Base-by-base conservation (phyloP, 345 rosid genomes). In the Brassica rapa region DNA sequence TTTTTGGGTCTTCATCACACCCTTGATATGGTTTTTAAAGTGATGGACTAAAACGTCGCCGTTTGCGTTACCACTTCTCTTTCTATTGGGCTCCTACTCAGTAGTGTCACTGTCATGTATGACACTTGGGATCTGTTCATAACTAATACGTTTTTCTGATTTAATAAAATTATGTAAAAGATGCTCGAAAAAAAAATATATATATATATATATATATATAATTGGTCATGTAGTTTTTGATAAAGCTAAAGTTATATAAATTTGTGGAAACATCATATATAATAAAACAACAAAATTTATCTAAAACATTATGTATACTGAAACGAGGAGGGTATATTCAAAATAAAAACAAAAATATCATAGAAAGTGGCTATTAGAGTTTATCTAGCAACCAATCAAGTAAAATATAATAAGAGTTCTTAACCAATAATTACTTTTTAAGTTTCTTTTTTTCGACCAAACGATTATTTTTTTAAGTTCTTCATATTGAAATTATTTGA, bases 41-140 rank as follows among this genome's bases (percentile, higher is more conserved):
- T 70, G 51, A 39, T 37, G 19, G 41, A 63, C 29, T 7, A 2
- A 72, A 72, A 72, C 73, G 82, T 4, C 39, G 39, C 1, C 82
- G 77, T 66, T 60, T 51, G 4, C 0, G 2, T 8, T 25, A 0
- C 43, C 33, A 51, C 6, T 64, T 51, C 3, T 8, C 7, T 32
- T 7, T 46, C 1, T 5, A 4, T 4, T 53, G 33, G 61, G 72
- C 30, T 32, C 32, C 6, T 15, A 30, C 46, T 53, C 19, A 12
- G 15, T 30, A 8, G 62, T 57, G 62, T 19, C 29, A 21, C 4
- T 53, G 63, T 21, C 53, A 16, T 63, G 21, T 14, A 62, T 29
- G 62, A 32, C 46, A 16, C 2, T 4, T 63, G 25, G 8, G 8
- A 8, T 11, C 33, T 24, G 14, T 46, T 60, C 15, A 60, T 27